Percentiles rank a stretch among this genome's conserved stretches.
phyloP scores from a whole-genome alignment of 805 yeast species.

The Ogataea degrootiae region DNA sequence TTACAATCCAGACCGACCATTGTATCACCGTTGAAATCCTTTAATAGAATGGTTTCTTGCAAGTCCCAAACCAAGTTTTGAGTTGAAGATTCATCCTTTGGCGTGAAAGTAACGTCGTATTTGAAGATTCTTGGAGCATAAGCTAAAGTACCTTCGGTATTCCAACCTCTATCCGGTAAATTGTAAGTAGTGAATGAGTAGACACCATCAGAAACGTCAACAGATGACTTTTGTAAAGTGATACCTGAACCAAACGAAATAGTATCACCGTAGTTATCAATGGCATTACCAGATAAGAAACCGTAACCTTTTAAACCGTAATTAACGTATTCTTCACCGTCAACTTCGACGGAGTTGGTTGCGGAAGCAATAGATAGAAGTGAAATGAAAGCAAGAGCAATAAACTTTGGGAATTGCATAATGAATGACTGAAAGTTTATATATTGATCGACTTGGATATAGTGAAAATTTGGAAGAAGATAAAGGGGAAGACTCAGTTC shows the following conservation, averaged over 20 bases:
- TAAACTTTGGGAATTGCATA: not conserved
- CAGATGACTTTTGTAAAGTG: conserved; percentile 21
- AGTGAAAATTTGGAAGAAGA: no score
- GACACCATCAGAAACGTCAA: conserved; percentile 18
- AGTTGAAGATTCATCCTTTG: conserved; percentile 15
- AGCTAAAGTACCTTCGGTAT: conserved; percentile 29
- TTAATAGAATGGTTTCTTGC: conserved; percentile 26
- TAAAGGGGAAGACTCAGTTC: no score
- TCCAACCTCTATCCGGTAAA: conserved; percentile 32
- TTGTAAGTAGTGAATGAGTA: conserved; percentile 27
- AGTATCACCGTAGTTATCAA: conserved; percentile 28
- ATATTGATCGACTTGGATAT: no score
- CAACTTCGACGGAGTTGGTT: conserved; percentile 16
- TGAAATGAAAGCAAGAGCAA: conserved; percentile 3
- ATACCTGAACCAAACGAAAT: conserved; percentile 31
- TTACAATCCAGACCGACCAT: conserved; percentile 30
- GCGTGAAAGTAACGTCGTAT: conserved; percentile 23
- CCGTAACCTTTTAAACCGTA: conserved; percentile 29
- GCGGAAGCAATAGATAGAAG: conserved; percentile 9
- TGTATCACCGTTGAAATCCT: conserved; percentile 25
- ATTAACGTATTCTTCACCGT: conserved; percentile 20
- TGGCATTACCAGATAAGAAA: conserved; percentile 20
- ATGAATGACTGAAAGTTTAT: no score
- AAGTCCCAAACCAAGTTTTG: conserved; percentile 25
- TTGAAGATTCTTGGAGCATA: conserved; percentile 24